Evolutionary conservation across 1,284 basidiomycete genomes (phyloP), one percentile per base, ranked within the genome.

Genomic region (Pseudozyma pruni): DNA sequence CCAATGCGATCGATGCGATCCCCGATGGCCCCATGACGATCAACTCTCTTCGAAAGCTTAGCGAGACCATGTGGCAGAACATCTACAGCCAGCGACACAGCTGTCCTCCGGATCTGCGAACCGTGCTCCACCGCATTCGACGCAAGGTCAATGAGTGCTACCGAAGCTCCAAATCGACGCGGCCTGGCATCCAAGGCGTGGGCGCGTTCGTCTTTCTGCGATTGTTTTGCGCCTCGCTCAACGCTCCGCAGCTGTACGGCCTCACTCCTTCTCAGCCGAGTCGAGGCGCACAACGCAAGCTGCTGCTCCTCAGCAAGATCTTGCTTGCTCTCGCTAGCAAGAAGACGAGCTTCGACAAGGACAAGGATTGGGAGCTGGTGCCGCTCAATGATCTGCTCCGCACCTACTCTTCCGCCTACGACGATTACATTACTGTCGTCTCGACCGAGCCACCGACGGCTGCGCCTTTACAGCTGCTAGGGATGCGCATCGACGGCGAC

Each of bases 141-240:
- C 27, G 49, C 44, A 72, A 57, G 49, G 77, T 79, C 50, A 69
- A 78, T 46, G 64, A 61, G 39, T 54, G 60, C n/a, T 76, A 72
- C 40, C 43, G 46, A 10, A 41, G 45, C 8, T 40, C 50, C 34
- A 63, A 66, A 37, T 61, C 59, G 16, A 54, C 60, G 11, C 47
- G 69, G n/a, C 68, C 77, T 5, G 77, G 77, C 19, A 73, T 74
- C 20, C 77, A 79, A 41, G 74, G 67, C 33, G 74, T 79, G 1
- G 76, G 77, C 25, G 72, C 77, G 4, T 78, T 79, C 31, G 75
- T 76, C 23, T 79, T 79, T 43, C 49, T 79, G 31, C 67, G 77
- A 6, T 62, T 79, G 17, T 74, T 79, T 34, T 79, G 75, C 43
- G 75, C 77, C 11, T 73, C 77, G 0, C 76, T 79, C 50, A 74